Conservation (phyloP, 2,329 filamentous ascomycete species). For the Chrysoporthe puriensis region DNA sequence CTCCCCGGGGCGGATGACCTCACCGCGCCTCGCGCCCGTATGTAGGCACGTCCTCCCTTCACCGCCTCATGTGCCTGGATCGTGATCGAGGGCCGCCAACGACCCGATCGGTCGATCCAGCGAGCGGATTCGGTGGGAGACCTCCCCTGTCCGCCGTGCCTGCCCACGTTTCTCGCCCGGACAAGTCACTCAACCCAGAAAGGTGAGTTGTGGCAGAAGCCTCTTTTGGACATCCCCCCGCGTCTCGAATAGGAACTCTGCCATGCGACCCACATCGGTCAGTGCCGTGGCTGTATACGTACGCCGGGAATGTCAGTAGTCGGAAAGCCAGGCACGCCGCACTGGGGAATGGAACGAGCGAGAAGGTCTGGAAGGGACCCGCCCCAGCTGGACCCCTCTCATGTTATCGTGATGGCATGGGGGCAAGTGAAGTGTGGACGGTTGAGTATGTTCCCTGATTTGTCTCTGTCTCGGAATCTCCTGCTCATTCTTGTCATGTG, state of each 20-base stretch:
- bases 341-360: conserved; percentile 5
- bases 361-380: conserved; percentile 12
- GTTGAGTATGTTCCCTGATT: conserved; percentile 14
- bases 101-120: conserved; percentile 5
- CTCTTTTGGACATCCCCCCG: background rate
- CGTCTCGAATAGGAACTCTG: conserved; percentile 22
- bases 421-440: conserved; percentile 4
- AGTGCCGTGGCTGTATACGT: conserved; percentile 24
- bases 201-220: background rate
- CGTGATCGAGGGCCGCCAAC: background rate
- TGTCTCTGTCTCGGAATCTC: conserved; percentile 2
- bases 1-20: conserved; percentile 7
- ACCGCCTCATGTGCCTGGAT: conserved; percentile 5
- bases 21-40: background rate
- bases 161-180: background rate
- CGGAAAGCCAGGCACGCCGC: conserved; percentile 10
- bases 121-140: background rate
- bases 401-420: conserved; percentile 10
- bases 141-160: background rate
- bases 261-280: conserved; percentile 21
- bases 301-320: background rate
- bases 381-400: conserved; percentile 8
- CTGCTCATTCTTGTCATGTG: background rate
- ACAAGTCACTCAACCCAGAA: conserved; percentile 9
- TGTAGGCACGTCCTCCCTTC: background rate